phyloP scores from a whole-genome alignment of 2,329 filamentous ascomycete genomes.

The Aspergillus sp. region DNA sequence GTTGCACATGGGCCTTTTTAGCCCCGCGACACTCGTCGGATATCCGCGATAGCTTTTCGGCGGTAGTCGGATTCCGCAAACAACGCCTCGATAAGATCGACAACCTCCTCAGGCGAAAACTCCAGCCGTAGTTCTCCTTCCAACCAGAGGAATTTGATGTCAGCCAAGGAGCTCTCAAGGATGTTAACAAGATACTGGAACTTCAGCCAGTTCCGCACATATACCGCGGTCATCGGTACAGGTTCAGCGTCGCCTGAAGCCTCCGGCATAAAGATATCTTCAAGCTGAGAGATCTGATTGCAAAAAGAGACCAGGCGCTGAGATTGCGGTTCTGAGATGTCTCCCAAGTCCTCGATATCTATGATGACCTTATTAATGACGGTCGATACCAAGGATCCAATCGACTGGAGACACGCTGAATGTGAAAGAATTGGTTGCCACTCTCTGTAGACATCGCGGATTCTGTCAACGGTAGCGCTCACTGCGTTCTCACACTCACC shows the following conservation, averaged over 20 bases:
- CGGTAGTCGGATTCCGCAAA: slow-evolving; percentile 63
- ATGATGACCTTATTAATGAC: slow-evolving; percentile 59
- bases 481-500: slow-evolving; percentile 60
- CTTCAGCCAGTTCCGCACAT: slow-evolving; percentile 62
- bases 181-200: slow-evolving; percentile 65
- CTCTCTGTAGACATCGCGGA: slow-evolving; percentile 54
- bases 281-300: slow-evolving; percentile 54
- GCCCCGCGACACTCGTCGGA: slow-evolving; percentile 38
- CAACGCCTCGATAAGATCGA: slow-evolving; percentile 62
- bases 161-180: slow-evolving; percentile 59
- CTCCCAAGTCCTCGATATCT: slow-evolving; percentile 61
- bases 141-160: slow-evolving; percentile 64
- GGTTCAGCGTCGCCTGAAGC: slow-evolving; percentile 28
- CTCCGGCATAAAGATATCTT: slow-evolving; percentile 55
- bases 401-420: slow-evolving; percentile 59
- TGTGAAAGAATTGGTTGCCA: slow-evolving; percentile 59
- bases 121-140: slow-evolving; percentile 63
- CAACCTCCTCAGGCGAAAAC: slow-evolving; percentile 60
- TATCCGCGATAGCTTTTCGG: slow-evolving; percentile 57
- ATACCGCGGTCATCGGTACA: slow-evolving; percentile 57
- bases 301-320: slow-evolving; percentile 58
- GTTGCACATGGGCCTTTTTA: slow-evolving; percentile 1
- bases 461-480: slow-evolving; percentile 55
- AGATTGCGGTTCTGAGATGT: slow-evolving; percentile 63
- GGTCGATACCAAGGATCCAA: slow-evolving; percentile 58